Evolutionary conservation across 345 rosid genomes (phyloP), one percentile per base, ranked within the genome.

Genomic region (Fremontodendron californicum): DNA sequence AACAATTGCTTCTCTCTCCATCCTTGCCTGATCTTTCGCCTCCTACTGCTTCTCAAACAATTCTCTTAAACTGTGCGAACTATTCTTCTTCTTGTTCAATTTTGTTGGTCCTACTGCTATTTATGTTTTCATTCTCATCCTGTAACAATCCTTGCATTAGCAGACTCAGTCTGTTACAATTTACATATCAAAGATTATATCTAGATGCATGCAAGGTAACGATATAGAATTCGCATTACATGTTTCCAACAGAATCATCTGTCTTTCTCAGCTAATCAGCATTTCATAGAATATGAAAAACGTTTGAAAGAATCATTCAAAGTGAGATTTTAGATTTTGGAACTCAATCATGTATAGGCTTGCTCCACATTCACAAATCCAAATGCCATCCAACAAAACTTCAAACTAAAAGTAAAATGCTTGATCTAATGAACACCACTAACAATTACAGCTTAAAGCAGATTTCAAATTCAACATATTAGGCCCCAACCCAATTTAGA

Each of bases 31-130:
- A 3, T 0, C 73, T 45, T 39, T 67, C 21, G 89, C 97, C 75
- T 90, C 91, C 13, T 58, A 81, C 78, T 87, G 87, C 87, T 87
- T 85, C 85, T 91, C 91, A 42, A 91, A 96, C 77, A 93, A 45
- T 65, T 82, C 85, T 79, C 75, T 90, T 78, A 93, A 66, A 74
- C 86, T 75, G 45, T 73, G 46, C 4, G 75, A 73, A 52, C 77
- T 66, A 27, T 81, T 88, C 42, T 66, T 78, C 62, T 79, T 87
- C 79, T 78, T 83, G 43, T 83, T 75, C 71, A n/a, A 64, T 79
- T 55, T 64, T 80, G 27, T 76, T 45, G 25, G n/a, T n/a, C n/a
- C 78, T 71, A 51, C 84, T 79, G 40, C 75, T 55, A 76, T 84
- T 27, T 0, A 13, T 42, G 19, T 23, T 35, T 67, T 43, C 72